These are phyloP conservation scores for Eudorina sp. DNA, from an alignment of 139 green algal species.

Conservation along the genomic window DNA sequence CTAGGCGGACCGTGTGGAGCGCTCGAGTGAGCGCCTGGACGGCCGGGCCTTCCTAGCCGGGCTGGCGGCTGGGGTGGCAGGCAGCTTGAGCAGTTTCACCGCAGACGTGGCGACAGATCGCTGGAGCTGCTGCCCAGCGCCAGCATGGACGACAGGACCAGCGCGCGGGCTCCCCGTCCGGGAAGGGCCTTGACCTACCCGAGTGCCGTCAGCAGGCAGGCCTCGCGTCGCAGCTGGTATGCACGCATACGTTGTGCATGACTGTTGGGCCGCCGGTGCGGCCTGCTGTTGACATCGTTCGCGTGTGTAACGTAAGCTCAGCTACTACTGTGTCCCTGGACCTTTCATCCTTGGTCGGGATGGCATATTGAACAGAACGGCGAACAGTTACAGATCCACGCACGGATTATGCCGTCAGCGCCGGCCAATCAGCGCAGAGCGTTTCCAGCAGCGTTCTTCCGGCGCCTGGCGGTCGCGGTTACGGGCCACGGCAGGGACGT, in stretches of 20 bases:
- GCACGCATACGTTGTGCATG: constrained; percentile 28
- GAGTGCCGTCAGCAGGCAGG: not conserved
- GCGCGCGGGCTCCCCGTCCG: not conserved
- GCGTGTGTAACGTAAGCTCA: constrained; percentile 31
- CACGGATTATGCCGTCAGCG: not conserved
- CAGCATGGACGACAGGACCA: constrained; percentile 15
- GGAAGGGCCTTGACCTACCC: not conserved
- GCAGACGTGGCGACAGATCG: not conserved
- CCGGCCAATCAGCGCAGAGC: too few relatives aligned
- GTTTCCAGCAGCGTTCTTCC: too few relatives aligned
- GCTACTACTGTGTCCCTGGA: not conserved
- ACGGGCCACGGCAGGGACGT: constrained; percentile 10
- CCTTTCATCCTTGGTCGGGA: not conserved
- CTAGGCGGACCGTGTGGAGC: constrained; percentile 66
- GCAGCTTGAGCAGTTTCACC: constrained; percentile 18
- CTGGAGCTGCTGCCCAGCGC: constrained; percentile 37
- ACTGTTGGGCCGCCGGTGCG: constrained; percentile 12
- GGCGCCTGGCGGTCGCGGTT: too few relatives aligned
- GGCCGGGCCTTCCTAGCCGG: constrained; percentile 15
- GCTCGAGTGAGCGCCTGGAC: not conserved
- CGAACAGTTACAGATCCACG: not conserved
- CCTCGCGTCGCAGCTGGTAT: constrained; percentile 7
- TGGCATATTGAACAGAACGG: not conserved
- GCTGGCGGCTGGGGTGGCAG: constrained; percentile 43
- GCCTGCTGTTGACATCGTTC: constrained; percentile 32